A percentile compares a stretch with the other conserved stretches of the same genome.
These are phyloP conservation scores for Polyporus arcularius DNA, from an alignment of 768 basidiomycete species.

Conservation along the genomic window DNA sequence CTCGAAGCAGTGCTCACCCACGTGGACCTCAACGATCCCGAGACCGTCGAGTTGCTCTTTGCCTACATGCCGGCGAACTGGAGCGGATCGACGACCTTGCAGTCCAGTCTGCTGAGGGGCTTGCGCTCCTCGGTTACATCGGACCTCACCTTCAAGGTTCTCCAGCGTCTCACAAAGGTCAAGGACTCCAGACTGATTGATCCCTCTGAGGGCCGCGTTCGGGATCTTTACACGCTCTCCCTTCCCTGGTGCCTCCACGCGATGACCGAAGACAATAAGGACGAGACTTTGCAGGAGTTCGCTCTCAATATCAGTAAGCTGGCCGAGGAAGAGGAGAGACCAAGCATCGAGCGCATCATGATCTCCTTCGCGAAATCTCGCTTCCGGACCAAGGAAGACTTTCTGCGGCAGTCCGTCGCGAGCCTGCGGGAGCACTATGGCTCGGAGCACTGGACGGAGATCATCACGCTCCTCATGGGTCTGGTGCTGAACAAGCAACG, in stretches of 20 bases:
- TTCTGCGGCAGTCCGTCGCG: slow-evolving; percentile 84
- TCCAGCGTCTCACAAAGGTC: slow-evolving; percentile 63
- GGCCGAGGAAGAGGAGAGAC: slow-evolving; percentile 69
- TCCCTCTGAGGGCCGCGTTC: slow-evolving; percentile 64
- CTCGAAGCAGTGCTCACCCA: slow-evolving; percentile 65
- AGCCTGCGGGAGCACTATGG: slow-evolving; percentile 87
- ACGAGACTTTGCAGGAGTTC: slow-evolving; percentile 64
- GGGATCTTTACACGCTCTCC: slow-evolving; percentile 79
- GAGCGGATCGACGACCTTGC: slow-evolving; percentile 64
- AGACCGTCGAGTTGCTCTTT: slow-evolving; percentile 68
- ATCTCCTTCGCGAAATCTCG: slow-evolving; percentile 83
- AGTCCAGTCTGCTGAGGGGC: slow-evolving; percentile 72
- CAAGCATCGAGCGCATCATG: slow-evolving; percentile 88
- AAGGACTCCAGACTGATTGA: slow-evolving; percentile 71
- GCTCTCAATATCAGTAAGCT: slow-evolving; percentile 72
- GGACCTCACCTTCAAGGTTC: slow-evolving; percentile 62
- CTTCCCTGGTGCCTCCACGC: slow-evolving; percentile 90
- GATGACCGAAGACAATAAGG: slow-evolving; percentile 63
- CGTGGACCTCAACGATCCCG: slow-evolving; percentile 69
- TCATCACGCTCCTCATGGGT: slow-evolving; percentile 84
- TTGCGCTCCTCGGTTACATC: slow-evolving; percentile 78
- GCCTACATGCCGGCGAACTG: slow-evolving; percentile 72
- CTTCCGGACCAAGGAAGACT: slow-evolving; percentile 92
- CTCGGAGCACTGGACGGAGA: slow-evolving; percentile 71
- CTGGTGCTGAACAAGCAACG: slow-evolving; percentile 79